Evolutionary conservation across 2,329 filamentous ascomycete species (phyloP).

Genomic region (Rhynchosporium graminicola): DNA sequence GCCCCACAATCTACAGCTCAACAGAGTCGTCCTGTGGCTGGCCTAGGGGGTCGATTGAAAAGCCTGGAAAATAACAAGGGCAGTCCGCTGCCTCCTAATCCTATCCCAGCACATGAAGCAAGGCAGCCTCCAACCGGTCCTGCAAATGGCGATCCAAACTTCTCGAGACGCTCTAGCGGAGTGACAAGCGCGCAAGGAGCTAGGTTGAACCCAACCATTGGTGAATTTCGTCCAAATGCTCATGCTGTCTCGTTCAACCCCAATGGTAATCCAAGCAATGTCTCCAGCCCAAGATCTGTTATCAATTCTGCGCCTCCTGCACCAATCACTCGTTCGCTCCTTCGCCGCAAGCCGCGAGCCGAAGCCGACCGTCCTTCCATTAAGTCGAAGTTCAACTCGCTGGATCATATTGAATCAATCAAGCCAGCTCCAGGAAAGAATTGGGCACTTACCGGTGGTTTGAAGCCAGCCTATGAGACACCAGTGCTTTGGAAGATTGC

Average conservation of each 20-base stretch:
- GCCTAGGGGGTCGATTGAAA: constrained; percentile 35
- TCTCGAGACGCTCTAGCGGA: constrained; percentile 55
- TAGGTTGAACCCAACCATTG: constrained; percentile 65
- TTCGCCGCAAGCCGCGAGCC: constrained; percentile 71
- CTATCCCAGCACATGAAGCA: constrained; percentile 52
- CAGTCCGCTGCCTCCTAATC: constrained; percentile 27
- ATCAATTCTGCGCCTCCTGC: constrained; percentile 41
- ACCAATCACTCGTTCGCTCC: constrained; percentile 51
- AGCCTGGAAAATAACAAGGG: constrained; percentile 37
- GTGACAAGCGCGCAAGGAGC: constrained; percentile 53
- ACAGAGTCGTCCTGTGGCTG: constrained; percentile 30
- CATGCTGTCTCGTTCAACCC: constrained; percentile 82
- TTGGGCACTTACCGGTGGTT: constrained; percentile 76
- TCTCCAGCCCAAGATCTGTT: constrained; percentile 70
- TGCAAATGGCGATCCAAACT: constrained; percentile 56
- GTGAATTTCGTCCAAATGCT: constrained; percentile 84
- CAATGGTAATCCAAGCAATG: constrained; percentile 58
- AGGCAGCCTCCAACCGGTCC: constrained; percentile 76
- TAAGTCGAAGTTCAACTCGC: constrained; percentile 60
- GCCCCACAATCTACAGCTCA: constrained; percentile 31
- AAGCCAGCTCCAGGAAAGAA: constrained; percentile 58
- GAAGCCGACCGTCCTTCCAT: constrained; percentile 56
- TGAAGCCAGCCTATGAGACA: constrained; percentile 83
- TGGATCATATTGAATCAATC: constrained; percentile 57
- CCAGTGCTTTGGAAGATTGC: constrained; percentile 75